Conservation (phyloP, 495 filamentous ascomycete genomes). For the Parmelia sp. region DNA sequence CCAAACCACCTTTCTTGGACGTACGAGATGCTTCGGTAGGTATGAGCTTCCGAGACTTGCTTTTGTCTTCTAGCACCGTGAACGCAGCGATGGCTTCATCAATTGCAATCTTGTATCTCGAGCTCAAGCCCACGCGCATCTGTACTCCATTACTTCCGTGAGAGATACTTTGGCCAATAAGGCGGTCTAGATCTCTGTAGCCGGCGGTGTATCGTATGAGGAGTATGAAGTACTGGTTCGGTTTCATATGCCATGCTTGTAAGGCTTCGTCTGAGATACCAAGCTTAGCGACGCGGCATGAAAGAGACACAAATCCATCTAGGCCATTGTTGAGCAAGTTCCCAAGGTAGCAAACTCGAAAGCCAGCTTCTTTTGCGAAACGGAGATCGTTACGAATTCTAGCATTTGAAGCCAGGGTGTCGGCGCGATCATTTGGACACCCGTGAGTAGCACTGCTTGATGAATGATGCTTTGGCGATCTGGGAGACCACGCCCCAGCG, state of each 20-base stretch:
- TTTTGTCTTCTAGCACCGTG: constrained; percentile 26
- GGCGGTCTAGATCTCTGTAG: constrained; percentile 51
- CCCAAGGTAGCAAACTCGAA: constrained; percentile 63
- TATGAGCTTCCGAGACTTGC: constrained; percentile 13
- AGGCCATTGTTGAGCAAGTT: constrained; percentile 35
- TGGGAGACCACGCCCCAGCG: constrained; percentile 21
- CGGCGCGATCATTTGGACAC: constrained; percentile 23
- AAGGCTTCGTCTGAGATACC: constrained; percentile 70
- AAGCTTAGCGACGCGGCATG: constrained; percentile 57
- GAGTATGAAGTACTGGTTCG: constrained; percentile 66
- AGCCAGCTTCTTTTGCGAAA: constrained; percentile 57
- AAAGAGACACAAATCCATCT: constrained; percentile 52
- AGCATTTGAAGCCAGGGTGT: constrained; percentile 7
- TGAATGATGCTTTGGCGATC: constrained; percentile 9
- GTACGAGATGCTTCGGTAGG: constrained; percentile 4
- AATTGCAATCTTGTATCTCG: constrained; percentile 44
- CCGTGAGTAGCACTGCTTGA: constrained; percentile 18
- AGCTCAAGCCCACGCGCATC: constrained; percentile 44
- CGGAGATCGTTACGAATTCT: constrained; percentile 59
- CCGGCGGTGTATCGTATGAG: constrained; percentile 58
- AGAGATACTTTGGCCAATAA: constrained; percentile 30
- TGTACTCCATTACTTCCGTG: constrained; percentile 21
- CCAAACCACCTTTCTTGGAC: constrained; percentile 27
- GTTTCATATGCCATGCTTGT: constrained; percentile 67
- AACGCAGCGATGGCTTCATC: constrained; percentile 47